A percentile compares a stretch with the other conserved stretches of the same genome.
These are phyloP conservation scores for Phialemoniopsis sp. DNA, from an alignment of 2,329 filamentous ascomycete species.

Conservation along the genomic window DNA sequence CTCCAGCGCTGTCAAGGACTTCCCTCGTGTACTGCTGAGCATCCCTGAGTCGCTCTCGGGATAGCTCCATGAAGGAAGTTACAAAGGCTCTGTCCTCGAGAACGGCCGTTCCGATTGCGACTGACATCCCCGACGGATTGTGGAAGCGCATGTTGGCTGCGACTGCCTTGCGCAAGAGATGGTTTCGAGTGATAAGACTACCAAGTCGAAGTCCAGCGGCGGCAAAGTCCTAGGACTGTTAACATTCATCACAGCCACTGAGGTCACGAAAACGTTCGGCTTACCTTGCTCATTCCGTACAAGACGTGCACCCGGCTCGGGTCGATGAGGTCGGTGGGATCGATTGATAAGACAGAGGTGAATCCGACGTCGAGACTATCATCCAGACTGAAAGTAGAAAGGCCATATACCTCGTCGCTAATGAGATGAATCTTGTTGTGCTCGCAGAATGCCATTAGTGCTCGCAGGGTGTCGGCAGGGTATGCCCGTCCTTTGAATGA, in stretches of 20 bases:
- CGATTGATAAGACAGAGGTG: constrained; percentile 43
- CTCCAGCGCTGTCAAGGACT: constrained; percentile 30
- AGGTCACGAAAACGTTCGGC: too few species aligned
- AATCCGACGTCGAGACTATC: constrained; percentile 25
- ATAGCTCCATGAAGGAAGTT: constrained; percentile 33
- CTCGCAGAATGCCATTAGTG: constrained; percentile 44
- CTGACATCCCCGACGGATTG: constrained; percentile 37
- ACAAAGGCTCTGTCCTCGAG: constrained; percentile 41
- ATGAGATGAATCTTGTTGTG: constrained; percentile 47
- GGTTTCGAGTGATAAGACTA: constrained; percentile 34
- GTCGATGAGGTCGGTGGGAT: constrained; percentile 37
- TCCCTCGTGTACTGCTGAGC: constrained; percentile 32
- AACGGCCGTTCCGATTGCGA: constrained; percentile 36
- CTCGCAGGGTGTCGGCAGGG: constrained; percentile 31
- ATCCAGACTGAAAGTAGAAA: constrained; percentile 38
- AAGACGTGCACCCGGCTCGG: constrained; percentile 44
- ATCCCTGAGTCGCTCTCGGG: constrained; percentile 30
- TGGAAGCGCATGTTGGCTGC: constrained; percentile 38
- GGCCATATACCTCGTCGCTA: constrained; percentile 55
- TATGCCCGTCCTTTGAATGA: too few species aligned
- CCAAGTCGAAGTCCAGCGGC: constrained; percentile 48
- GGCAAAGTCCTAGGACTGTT: constrained; percentile 52
- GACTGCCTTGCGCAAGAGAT: constrained; percentile 25
- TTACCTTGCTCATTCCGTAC: constrained; percentile 37
- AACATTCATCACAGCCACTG: too few species aligned